These are phyloP conservation scores for Calonectria pteridis DNA, from an alignment of 2,329 filamentous ascomycete species.

Conservation along the genomic window DNA sequence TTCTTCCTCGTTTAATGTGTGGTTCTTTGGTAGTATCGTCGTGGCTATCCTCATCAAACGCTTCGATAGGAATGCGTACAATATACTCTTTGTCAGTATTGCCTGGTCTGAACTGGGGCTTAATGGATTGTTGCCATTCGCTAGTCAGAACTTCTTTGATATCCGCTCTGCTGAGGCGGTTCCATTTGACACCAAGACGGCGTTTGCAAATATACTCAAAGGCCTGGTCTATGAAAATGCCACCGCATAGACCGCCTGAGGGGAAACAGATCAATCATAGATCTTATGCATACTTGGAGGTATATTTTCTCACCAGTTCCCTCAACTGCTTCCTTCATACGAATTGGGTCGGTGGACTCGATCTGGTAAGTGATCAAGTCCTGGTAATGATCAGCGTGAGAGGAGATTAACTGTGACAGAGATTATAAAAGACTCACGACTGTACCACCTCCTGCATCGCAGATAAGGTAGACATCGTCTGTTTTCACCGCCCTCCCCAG, in stretches of 20 bases:
- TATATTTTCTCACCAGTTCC: conserved; percentile 1
- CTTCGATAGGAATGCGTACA: conserved; percentile 13
- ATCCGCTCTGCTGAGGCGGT: background rate
- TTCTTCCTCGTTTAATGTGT: background rate
- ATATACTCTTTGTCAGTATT: conserved; percentile 22
- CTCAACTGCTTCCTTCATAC: conserved; percentile 17
- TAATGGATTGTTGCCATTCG: conserved; percentile 25
- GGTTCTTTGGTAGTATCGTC: background rate
- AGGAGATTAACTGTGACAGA: no score
- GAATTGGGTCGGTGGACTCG: background rate
- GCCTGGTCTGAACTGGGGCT: conserved; percentile 19
- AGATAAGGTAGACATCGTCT: conserved; percentile 23
- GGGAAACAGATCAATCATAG: background rate
- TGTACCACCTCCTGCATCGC: conserved; percentile 27
- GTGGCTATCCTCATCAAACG: background rate
- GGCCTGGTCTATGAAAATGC: conserved; percentile 23
- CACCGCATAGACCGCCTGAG: conserved; percentile 25
- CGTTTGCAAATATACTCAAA: conserved; percentile 1
- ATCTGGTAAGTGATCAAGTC: conserved; percentile 26
- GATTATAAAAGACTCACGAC: background rate
- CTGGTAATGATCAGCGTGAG: background rate
- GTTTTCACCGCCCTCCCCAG: background rate
- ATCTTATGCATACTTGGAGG: no score
- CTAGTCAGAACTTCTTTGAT: conserved; percentile 21
- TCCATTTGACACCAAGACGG: conserved; percentile 9